Evolutionary conservation across 176 grass and related monocot species (phyloP).

Genomic region (Leersia perrieri): DNA sequence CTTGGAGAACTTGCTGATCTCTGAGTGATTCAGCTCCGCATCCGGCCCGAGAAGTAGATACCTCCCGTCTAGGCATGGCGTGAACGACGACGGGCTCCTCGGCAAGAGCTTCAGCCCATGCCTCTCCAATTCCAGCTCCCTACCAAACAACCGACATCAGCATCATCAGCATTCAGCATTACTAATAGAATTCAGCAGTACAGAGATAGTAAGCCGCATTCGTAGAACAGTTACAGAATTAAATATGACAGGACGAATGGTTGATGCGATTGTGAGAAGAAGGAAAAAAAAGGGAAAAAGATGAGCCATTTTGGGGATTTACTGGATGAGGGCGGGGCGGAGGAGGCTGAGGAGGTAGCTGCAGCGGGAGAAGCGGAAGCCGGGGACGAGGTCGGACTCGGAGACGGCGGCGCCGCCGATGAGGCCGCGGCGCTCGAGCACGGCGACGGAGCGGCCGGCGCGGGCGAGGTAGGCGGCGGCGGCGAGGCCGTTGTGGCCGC

Average conservation of each 20-base stretch:
- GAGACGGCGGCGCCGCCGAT: conserved; percentile 81
- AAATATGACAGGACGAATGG: background rate
- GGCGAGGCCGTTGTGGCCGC: conserved; percentile 91
- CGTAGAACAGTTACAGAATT: background rate
- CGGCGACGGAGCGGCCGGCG: conserved; percentile 69
- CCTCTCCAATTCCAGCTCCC: conserved; percentile 86
- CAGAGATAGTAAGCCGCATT: conserved; percentile 1
- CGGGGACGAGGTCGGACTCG: conserved; percentile 72
- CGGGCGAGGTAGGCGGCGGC: conserved; percentile 92
- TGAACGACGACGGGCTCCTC: conserved; percentile 77
- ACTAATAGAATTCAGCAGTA: too few relatives aligned
- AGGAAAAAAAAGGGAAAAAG: background rate
- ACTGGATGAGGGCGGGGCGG: conserved; percentile 70
- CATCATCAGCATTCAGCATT: background rate
- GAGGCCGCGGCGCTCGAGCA: conserved; percentile 67
- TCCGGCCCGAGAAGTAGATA: conserved; percentile 82
- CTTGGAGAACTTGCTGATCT: conserved; percentile 93
- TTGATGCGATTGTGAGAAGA: background rate
- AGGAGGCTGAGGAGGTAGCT: conserved; percentile 94
- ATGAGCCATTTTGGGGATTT: background rate
- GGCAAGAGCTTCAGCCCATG: conserved; percentile 84
- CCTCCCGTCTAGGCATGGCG: conserved; percentile 77
- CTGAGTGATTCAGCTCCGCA: conserved; percentile 63
- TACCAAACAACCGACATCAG: conserved; percentile 19
- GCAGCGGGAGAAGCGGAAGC: conserved; percentile 89